phyloP scores from a whole-genome alignment of 2,329 filamentous ascomycete species.

The Mariannaea sp. region DNA sequence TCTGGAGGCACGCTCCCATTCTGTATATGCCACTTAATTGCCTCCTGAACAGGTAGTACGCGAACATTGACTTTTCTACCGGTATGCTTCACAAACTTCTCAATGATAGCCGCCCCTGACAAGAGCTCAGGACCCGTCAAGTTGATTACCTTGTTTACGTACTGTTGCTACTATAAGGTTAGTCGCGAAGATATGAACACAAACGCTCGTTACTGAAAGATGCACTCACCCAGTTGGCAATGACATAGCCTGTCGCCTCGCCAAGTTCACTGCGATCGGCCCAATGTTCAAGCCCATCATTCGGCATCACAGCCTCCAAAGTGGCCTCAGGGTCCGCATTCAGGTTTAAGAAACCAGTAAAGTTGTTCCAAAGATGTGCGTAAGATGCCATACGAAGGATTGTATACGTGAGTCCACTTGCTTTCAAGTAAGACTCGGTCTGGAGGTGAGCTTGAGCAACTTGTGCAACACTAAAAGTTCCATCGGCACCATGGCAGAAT shows the following conservation, averaged over 20 bases:
- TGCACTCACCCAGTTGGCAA: neutral
- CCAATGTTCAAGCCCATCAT: conserved; percentile 1
- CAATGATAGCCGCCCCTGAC: neutral
- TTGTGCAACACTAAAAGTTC: neutral
- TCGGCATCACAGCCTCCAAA: neutral
- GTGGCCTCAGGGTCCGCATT: neutral
- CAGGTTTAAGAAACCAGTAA: neutral
- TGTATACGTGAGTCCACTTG: neutral
- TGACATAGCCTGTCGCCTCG: neutral
- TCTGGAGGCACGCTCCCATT: neutral
- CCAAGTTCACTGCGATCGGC: conserved; percentile 1
- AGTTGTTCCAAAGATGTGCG: neutral
- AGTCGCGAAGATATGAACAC: neutral
- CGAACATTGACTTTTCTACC: neutral
- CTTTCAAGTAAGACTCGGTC: neutral
- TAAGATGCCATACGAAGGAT: neutral
- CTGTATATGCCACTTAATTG: neutral
- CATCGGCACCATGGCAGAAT: neutral
- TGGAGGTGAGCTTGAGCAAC: neutral
- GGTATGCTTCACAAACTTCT: neutral
- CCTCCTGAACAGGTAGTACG: neutral
- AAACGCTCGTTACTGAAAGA: neutral
- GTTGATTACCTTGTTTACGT: neutral
- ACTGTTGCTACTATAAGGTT: neutral
- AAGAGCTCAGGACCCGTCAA: conserved; percentile 1